Percentiles rank a stretch among this genome's conserved stretches.
Evolutionary conservation across 73 alveolate genomes (phyloP).

Genomic region (Paramecium sexaurelia): DNA sequence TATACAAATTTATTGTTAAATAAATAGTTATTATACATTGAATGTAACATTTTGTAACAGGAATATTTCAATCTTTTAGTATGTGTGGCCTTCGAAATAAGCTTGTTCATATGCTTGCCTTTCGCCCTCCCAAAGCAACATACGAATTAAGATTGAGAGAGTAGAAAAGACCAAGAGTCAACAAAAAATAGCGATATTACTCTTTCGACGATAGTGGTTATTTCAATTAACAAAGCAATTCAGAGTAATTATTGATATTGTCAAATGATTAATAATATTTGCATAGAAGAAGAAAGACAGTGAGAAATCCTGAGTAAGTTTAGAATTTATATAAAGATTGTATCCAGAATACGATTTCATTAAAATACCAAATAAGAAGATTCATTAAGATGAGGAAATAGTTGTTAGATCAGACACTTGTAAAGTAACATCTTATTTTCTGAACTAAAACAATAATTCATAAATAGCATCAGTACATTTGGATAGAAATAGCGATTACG

Average conservation of each 20-base stretch:
- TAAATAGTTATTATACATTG: not conserved
- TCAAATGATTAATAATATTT: not conserved
- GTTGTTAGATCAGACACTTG: not conserved
- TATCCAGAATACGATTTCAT: not conserved
- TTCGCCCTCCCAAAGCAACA: not conserved
- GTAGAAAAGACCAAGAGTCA: not conserved
- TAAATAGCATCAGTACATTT: not conserved
- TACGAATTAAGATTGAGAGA: not conserved
- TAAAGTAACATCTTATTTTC: not conserved
- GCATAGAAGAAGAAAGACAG: not conserved
- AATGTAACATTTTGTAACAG: not conserved
- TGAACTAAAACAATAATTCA: not conserved
- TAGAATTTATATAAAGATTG: not conserved
- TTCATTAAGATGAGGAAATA: not conserved
- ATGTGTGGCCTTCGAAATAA: not conserved
- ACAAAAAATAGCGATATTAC: not conserved
- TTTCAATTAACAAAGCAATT: too few species aligned
- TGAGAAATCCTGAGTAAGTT: not conserved
- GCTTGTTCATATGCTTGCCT: not conserved
- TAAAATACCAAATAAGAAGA: not conserved
- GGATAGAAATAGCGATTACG: slow-evolving; percentile 27
- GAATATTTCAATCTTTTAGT: not conserved
- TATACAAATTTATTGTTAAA: not conserved
- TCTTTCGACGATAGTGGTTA: not conserved
- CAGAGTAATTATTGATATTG: not conserved